These are phyloP conservation scores for Calocybe gangraenosa DNA, from an alignment of 768 basidiomycete species.

Conservation along the genomic window DNA sequence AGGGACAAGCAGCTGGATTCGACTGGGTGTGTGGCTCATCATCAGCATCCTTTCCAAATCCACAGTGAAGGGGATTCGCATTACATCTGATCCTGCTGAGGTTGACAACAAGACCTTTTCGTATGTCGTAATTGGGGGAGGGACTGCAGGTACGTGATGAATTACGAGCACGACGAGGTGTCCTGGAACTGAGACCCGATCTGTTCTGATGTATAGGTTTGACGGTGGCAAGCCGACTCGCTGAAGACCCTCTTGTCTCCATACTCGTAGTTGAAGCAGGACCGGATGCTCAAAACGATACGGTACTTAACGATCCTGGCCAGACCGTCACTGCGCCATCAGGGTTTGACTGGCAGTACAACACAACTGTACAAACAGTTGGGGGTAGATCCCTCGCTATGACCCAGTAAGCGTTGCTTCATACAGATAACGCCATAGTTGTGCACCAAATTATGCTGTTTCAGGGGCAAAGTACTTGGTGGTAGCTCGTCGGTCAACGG, in stretches of 20 bases:
- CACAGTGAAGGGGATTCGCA: slow-evolving; percentile 6
- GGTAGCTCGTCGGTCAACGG: slow-evolving; percentile 19
- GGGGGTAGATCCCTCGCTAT: slow-evolving; percentile 7
- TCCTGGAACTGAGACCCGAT: background rate
- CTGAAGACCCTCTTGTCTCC: slow-evolving; percentile 4
- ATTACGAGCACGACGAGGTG: no score
- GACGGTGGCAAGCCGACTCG: slow-evolving; percentile 13
- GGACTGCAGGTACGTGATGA: slow-evolving; percentile 12
- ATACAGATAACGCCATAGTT: background rate
- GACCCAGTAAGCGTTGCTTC: slow-evolving; percentile 6
- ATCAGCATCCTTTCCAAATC: background rate
- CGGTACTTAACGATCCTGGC: slow-evolving; percentile 12
- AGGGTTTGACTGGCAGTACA: slow-evolving; percentile 11
- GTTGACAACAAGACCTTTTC: slow-evolving; percentile 9
- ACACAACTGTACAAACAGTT: slow-evolving; percentile 11
- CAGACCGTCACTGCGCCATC: background rate
- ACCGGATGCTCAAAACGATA: slow-evolving; percentile 13
- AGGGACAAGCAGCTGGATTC: no score
- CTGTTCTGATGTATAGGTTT: no score
- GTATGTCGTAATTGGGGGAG: slow-evolving; percentile 13
- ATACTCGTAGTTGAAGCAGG: slow-evolving; percentile 15
- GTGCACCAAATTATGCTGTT: background rate
- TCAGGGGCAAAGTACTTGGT: slow-evolving; percentile 16
- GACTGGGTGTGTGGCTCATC: background rate
- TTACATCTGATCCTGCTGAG: slow-evolving; percentile 8